Base-by-base conservation (phyloP, 768 basidiomycete genomes). In the Peribolospora baueri region DNA sequence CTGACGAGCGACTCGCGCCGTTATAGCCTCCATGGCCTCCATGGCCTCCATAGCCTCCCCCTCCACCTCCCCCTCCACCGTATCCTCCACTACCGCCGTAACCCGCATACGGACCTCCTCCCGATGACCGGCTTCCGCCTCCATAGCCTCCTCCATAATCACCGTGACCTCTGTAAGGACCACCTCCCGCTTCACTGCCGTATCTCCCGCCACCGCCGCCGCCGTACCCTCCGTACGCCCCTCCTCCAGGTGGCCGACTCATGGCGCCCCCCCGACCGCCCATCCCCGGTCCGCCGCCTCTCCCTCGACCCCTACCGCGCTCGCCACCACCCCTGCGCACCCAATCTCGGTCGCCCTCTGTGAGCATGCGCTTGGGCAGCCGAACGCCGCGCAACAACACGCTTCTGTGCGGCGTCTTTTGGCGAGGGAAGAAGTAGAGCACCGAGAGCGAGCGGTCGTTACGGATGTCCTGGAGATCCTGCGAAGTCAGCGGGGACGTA, bases 371-470 rank as follows among this genome's bases (percentile, higher is more conserved):
- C 7, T 73, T 68, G 1, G 76, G 72, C 55, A 73, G 74, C 59
- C 69, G 75, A 39, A 76, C 77, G 1, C 84, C 84, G 6, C 80
- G 80, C 2, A 98, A 72, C 38, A 97, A 69, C 47, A 81, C 70
- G 11, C 87, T 91, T 50, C 76, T 79, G 65, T 98, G 93, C 2
- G 87, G 84, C 3, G 75, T 75, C 9, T 80, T 66, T 63, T 95
- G 91, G 63, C 77, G 75, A 0, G 93, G 90, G 75, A 88, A 93
- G 67, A 76, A 79, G 67, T 87, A 97, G 41, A 79, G 68, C 3
- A 80, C 86, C 0, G 87, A 90, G 9, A 97, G 70, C 7, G 90
- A 84, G 36, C 77, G 75, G 68, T 98, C 88, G 64, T 82, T 81
- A 62, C 75, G 74, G 61, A 98, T 80, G 68, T 97, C 88, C 3